A percentile compares a stretch with the other conserved stretches of the same genome.
phyloP scores from a whole-genome alignment of 176 grass and related monocot species.

The Rhynchospora breviuscula region DNA sequence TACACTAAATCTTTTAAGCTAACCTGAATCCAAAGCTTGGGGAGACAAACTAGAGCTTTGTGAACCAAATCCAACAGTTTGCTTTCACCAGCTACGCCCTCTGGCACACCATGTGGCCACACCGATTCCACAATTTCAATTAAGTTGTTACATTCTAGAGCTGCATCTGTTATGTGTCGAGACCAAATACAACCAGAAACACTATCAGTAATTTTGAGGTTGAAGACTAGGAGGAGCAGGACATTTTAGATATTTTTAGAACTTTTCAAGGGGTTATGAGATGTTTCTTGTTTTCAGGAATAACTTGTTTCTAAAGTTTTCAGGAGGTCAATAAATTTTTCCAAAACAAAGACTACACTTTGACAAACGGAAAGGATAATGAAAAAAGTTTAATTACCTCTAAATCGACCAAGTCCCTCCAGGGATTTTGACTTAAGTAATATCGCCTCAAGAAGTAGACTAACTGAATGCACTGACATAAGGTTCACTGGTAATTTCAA shows the following conservation, averaged over 20 bases:
- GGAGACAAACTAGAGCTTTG: conserved; percentile 79
- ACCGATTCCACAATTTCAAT: conserved; percentile 82
- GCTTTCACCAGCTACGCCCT: conserved; percentile 53
- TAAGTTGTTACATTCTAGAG: conserved; percentile 81
- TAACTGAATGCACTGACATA: conserved; percentile 99
- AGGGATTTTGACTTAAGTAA: conserved; percentile 89
- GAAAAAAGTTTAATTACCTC: conserved; percentile 42
- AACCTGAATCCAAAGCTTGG: conserved; percentile 66
- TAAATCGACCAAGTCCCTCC: conserved; percentile 50
- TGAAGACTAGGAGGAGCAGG: neutral
- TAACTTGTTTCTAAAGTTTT: neutral
- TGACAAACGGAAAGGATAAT: conserved; percentile 7
- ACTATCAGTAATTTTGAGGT: neutral
- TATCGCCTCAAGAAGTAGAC: conserved; percentile 86
- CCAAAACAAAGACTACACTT: neutral
- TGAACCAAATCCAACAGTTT: conserved; percentile 87
- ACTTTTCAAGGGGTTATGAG: neutral
- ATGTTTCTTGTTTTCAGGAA: neutral
- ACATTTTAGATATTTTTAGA: neutral
- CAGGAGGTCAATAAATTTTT: conserved; percentile 16
- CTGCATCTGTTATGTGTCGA: conserved; percentile 65
- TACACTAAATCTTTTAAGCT: neutral
- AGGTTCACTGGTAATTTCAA: conserved; percentile 47
- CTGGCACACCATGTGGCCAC: conserved; percentile 70
- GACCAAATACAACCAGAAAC: conserved; percentile 7